Evolutionary conservation across 176 grass and related monocot species (phyloP), one percentile per base, ranked within the genome.

Genomic region (Zea mays): DNA sequence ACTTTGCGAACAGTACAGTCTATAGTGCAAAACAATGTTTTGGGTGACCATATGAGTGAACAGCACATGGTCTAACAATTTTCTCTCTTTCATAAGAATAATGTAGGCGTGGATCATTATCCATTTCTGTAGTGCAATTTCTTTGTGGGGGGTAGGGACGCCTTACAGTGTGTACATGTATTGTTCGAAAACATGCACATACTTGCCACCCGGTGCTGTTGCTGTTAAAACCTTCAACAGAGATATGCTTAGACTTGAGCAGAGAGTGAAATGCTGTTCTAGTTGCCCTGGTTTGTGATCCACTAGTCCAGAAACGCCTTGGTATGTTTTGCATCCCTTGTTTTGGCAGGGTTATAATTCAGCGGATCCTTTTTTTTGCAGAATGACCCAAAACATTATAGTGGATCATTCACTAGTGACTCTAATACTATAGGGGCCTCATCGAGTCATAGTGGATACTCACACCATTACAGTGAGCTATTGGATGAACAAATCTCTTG

Each of bases 401-500:
- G 8, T 36, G 62, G 67, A 37, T 36, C 84, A 43, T 65, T 72
- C 20, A 36, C 27, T 77, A 47, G 55, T 44, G 63, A 81, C 43
- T 81, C 19, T 35, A 59, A 67, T 66, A 62, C 83, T 76, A 68
- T 58, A 49, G 86, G 71, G 75, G 82, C 84, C 40, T 90, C 86
- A 50, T 97, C 89, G 68, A 91, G 70, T 54, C 57, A 63, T 60
- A 60, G 42, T 71, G 46, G 74, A 14, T 14, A 50, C 69, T 21
- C 17, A 0, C 59, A 46, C 64, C 62, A 44, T 40, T 58, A 86
- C 37, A 71, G 15, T 17, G 51, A 74, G 49, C 39, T 67, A 44
- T 11, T 79, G 71, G 77, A 88, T 15, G 63, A 85, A 78, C 75
- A 90, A 42, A 90, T 87, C 70, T 78, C 80, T 55, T 69, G 71